Conservation (phyloP, 1,284 basidiomycete genomes). For the Leccinum griseonigrum region DNA sequence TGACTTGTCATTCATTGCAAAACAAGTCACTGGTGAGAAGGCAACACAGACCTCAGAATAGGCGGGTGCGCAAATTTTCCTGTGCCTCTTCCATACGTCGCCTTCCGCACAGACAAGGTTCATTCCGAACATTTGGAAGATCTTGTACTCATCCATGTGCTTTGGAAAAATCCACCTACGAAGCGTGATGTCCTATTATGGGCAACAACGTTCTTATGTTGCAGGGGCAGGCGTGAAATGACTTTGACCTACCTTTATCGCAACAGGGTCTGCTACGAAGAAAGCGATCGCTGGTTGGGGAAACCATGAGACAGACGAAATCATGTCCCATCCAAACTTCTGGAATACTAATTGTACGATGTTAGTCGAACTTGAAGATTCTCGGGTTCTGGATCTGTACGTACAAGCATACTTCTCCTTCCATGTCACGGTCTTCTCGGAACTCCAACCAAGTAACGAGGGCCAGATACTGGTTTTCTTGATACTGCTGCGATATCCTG, state of each 20-base stretch:
- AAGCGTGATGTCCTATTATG: background rate
- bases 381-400: background rate
- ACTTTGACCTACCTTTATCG: background rate
- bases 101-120: background rate
- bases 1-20: background rate
- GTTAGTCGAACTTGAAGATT: background rate
- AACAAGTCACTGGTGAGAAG: background rate
- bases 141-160: background rate
- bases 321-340: background rate
- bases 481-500: background rate
- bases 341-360: background rate
- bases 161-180: background rate
- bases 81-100: background rate
- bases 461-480: background rate
- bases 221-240: background rate
- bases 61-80: background rate
- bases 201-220: background rate
- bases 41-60: background rate
- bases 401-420: background rate
- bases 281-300: background rate
- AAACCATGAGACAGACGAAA: background rate
- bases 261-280: background rate
- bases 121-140: background rate
- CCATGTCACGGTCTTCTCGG: background rate
- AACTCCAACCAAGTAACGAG: background rate